Base-by-base conservation (phyloP, 176 grass and related monocot genomes). In the Leersia perrieri region DNA sequence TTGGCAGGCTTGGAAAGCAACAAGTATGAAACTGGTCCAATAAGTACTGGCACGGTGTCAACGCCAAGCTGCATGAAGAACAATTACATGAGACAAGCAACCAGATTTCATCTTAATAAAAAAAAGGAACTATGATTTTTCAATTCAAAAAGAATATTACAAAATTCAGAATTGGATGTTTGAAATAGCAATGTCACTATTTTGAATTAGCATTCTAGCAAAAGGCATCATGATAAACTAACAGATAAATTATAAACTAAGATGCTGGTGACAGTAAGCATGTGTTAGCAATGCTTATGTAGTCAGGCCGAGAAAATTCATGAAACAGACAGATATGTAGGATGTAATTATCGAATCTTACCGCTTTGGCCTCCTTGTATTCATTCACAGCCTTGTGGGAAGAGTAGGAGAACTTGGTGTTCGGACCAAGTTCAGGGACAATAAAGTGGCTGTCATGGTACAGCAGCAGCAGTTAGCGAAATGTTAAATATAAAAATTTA, bases 1-100 rank as follows among this genome's bases (percentile, higher is more conserved):
- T 92, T 97, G 60, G 94, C 87, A 63, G 92, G 85, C 61, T 97
- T 97, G 8, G 94, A 97, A 76, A 94, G 92, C 80, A 97, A 88
- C 83, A 97, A 76, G 88, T 97, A 97, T 82, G 91, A 94, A 33
- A 97, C 94, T 76, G 94, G 94, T 80, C 94, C 94, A 27, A 94
- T 33, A 87, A 97, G 89, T 22, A 97, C 88, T 10, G 92, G 94
- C 35, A 97, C 64, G 0, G 94, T 97, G 36, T 97, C 91, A 81
- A 97, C 32, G 4, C 92, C 94, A 35, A 97, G 85, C 94, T 97
- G 89, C 76, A 87, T 6, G 26, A 84, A 12, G 40, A 75, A 28
- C 62, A 62, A 61, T 32, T 65, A 20, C 13, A 60, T 86, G 73
- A 49, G 18, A 63, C 32, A 32, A 2, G 76, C 23, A 60, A 79